Evolutionary conservation across 1,284 basidiomycete genomes (phyloP).

Genomic region (Wolfiporia cocos): DNA sequence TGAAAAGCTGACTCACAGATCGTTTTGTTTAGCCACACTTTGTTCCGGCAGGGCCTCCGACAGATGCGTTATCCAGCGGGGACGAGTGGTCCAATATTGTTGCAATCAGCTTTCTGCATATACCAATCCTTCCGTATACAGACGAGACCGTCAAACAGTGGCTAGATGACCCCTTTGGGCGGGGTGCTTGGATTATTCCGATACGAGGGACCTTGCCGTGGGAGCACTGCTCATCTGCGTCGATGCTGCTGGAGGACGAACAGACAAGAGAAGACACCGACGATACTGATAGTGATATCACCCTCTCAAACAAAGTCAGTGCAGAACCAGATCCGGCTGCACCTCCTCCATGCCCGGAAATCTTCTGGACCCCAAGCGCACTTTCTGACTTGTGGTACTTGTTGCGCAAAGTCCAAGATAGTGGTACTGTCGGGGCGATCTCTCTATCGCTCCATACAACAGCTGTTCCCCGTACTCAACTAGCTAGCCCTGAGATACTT

Average conservation of each 20-base stretch:
- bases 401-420: conserved; percentile 35
- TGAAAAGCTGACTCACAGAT: not conserved
- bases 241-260: conserved; percentile 24
- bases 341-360: conserved; percentile 16
- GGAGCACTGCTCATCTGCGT: conserved; percentile 39
- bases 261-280: too few species aligned
- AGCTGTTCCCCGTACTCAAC: conserved; percentile 16
- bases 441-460: conserved; percentile 48
- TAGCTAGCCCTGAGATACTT: not conserved
- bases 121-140: conserved; percentile 38
- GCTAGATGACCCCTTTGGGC: conserved; percentile 29
- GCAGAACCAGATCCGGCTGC: too few species aligned
- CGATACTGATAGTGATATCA: too few species aligned
- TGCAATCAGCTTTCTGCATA: conserved; percentile 20
- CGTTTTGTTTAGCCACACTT: conserved; percentile 14
- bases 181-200: conserved; percentile 59
- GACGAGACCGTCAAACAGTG: conserved; percentile 21
- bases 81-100: too few species aligned
- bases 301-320: too few species aligned
- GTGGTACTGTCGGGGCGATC: conserved; percentile 37
- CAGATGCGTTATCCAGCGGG: too few species aligned
- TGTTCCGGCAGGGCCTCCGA: too few species aligned
- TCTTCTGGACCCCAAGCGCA: conserved; percentile 46
- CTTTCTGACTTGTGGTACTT: conserved; percentile 49
- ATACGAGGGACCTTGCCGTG: conserved; percentile 51